Base-by-base conservation (phyloP, 2,329 filamentous ascomycete species). In the Talaromyces sp. region DNA sequence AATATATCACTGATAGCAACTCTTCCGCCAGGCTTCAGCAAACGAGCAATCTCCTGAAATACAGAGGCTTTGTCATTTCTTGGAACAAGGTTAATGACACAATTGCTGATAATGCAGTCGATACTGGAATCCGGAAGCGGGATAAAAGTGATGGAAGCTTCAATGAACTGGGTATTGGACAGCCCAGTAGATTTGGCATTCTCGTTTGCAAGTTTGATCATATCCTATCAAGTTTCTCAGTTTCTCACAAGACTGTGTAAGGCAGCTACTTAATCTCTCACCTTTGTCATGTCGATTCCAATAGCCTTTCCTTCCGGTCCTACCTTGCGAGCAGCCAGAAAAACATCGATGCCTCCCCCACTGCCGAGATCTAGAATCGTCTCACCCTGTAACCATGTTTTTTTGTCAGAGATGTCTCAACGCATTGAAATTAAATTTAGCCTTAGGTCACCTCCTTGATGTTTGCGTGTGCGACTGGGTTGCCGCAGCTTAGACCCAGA, bases 21-120 rank as follows among this genome's bases (percentile, higher is more conserved):
- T 7, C 85, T 72, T 0, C 85, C 85, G 3, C 83, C 81, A 0
- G 81, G 77, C 64, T 81, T 84, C 1, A 88, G 74, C 0, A 88
- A 63, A 1, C 85, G 79, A 60, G 76, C 76, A 66, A 87, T 85
- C 68, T 88, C 85, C 0, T 71, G 65, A 62, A 88, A 88, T 0
- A 80, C 83, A 0, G 74, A 62, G 6, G 73, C 76, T 66, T 86
- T 87, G 10, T 87, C 81, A 0, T 62, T 60, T 9, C 72, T 68
- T 0, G 83, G 83, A 0, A 86, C 81, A 0, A 86, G 80, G 64
- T 86, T 87, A 61, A 87, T 72, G 27, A 86, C 84, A 61, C 85
- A 88, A 71, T 88, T 88, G 63, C 80, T 83, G 63, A 87, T 85
- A 60, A 88, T 79, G 65, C 81, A 82, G 69, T 86, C 78, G 19